Base-by-base conservation (phyloP, 805 yeast genomes). In the Wickerhamomyces xylosicus region DNA sequence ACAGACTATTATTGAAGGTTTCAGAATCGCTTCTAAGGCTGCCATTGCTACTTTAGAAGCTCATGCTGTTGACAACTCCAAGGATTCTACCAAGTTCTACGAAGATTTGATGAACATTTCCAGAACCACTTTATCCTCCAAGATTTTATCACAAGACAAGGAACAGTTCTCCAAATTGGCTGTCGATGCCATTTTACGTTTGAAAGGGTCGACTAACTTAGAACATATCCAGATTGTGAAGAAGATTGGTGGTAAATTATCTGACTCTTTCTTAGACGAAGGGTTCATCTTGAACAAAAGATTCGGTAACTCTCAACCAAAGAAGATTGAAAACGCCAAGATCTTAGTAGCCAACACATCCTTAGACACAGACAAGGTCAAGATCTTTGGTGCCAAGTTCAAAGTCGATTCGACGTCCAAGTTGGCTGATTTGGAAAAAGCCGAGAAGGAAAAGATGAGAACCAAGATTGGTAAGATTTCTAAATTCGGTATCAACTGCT, bases 301-400 rank as follows among this genome's bases (percentile, higher is more conserved):
- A 58, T 90, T 92, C 54, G 98, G 97, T 52, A 90, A 85, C 47
- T 81, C 86, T 52, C 98, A 92, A 67, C 95, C 96, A 37, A 89
- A 85, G 63, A 74, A 69, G 53, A 63, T 92, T 40, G 76, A 77
- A 53, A 79, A 90, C 55, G 95, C 95, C 25, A 79, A 74, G 50
- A 86, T 92, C 48, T 71, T 92, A 46, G 83, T 92, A 56, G 95
- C 98, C 15, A 92, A 92, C 63, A 92, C 98, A 5, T 79, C 97
- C 16, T 71, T 85, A 79, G 98, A 92, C 58, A 92, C 98, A 7
- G 98, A 92, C 58, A 92, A 92, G 62, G 97, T 92, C 44, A 92
- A 92, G 63, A 79, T 92, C 41, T 92, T 92, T 62, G 98, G 98
- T 46, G 97, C 98, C 43, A 89, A 92, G 61, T 89, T 92, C 66